A percentile compares a stretch with the other conserved stretches of the same genome.
Conservation (phyloP, 805 yeast species). For the Kodamaea kakaduensis region DNA sequence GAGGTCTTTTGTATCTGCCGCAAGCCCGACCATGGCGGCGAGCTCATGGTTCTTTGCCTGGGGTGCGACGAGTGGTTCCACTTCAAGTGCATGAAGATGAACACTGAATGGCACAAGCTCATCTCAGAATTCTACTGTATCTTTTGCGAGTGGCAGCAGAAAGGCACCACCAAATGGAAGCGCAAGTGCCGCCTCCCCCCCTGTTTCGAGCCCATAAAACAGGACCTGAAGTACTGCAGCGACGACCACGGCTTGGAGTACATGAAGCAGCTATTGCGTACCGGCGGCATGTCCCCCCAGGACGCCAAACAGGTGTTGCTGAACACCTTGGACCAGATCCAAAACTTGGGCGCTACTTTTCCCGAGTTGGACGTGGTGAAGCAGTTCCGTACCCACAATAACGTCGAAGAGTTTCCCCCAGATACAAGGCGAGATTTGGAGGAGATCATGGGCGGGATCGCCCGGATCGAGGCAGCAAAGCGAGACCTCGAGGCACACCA, state of each 20-base stretch:
- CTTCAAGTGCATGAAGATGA: constrained; percentile 67
- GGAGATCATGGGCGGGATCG: constrained; percentile 17
- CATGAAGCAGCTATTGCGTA: constrained; percentile 26
- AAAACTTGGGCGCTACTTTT: constrained; percentile 29
- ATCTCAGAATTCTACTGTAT: constrained; percentile 69
- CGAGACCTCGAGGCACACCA: constrained; percentile 15
- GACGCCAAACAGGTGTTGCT: constrained; percentile 20
- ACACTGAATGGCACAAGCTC: constrained; percentile 47
- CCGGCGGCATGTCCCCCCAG: constrained; percentile 10
- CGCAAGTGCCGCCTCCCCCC: constrained; percentile 61
- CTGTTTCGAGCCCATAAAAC: constrained; percentile 55
- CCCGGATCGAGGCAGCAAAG: constrained; percentile 11
- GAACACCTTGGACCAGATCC: constrained; percentile 20
- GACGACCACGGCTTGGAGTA: constrained; percentile 62
- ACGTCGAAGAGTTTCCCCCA: constrained; percentile 18
- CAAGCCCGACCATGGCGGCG: constrained; percentile 67
- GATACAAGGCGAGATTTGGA: constrained; percentile 17
- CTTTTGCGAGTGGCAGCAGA: constrained; percentile 55
- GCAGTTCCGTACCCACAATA: constrained; percentile 15
- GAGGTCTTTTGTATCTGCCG: constrained; percentile 77
- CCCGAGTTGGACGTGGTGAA: constrained; percentile 41
- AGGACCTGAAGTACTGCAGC: constrained; percentile 68
- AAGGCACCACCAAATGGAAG: constrained; percentile 64
- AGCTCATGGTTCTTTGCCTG: constrained; percentile 90
- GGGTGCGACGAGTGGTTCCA: constrained; percentile 96